These are phyloP conservation scores for Pichia sp. DNA, from an alignment of 1,139 yeast genomes.

Conservation along the genomic window DNA sequence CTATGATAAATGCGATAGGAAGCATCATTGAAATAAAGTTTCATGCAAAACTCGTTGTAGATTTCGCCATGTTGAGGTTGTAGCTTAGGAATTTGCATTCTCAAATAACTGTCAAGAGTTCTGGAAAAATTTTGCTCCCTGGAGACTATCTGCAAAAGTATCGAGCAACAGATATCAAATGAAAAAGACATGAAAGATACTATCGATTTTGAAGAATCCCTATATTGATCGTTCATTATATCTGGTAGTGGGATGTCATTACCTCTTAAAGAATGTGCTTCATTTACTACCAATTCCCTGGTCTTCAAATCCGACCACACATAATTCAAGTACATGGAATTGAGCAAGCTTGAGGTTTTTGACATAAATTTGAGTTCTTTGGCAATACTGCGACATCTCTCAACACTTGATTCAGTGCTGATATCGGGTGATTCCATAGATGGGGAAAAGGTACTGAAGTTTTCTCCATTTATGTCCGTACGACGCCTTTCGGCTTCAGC, in stretches of 20 bases:
- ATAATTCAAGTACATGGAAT: slow-evolving; percentile 3
- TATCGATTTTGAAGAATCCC: slow-evolving; percentile 7
- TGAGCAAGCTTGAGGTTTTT: background rate
- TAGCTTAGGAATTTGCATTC: background rate
- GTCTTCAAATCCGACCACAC: slow-evolving; percentile 6
- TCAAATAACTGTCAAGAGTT: slow-evolving; percentile 6
- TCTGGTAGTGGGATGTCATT: slow-evolving; percentile 5
- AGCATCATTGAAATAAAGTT: slow-evolving; percentile 8
- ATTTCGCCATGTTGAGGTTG: background rate
- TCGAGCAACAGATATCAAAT: background rate
- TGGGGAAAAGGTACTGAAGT: background rate
- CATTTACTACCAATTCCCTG: slow-evolving; percentile 5
- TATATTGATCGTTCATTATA: slow-evolving; percentile 8
- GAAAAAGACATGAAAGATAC: slow-evolving; percentile 5
- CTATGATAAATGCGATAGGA: background rate
- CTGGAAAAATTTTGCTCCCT: slow-evolving; percentile 8
- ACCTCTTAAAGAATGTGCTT: slow-evolving; percentile 1
- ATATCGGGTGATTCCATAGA: background rate
- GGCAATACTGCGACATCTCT: background rate
- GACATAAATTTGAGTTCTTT: slow-evolving; percentile 5
- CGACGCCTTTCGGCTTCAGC: too few relatives aligned
- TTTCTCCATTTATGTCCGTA: background rate
- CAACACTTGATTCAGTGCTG: background rate
- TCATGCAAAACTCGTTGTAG: slow-evolving; percentile 4
- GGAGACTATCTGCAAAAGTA: slow-evolving; percentile 1